Base-by-base conservation (phyloP, 495 filamentous ascomycete genomes). In the Halenospora varia region DNA sequence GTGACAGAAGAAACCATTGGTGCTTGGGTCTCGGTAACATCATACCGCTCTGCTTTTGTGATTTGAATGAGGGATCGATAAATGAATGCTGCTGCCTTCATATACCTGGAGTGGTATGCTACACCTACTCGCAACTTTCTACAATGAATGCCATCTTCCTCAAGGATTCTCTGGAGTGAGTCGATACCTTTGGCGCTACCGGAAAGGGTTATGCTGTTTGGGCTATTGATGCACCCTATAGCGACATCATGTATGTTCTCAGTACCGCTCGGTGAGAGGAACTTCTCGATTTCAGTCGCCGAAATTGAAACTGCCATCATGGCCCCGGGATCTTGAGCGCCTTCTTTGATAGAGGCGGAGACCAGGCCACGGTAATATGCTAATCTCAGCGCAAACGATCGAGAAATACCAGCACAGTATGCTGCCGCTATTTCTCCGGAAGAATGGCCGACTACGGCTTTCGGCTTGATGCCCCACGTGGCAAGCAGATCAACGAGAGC, bases 71-170 rank as follows among this genome's bases (percentile, higher is more conserved):
- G 29, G 4, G 29, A 4, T 35, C 13, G 6, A 35, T 35, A 35
- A 6, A 13, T 35, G 4, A 13, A 4, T 6, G 23, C 3, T 2
- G 56, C 74, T 73, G 19, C 63, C 69, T 45, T 73, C 76, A 87
- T 86, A 56, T 86, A 79, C 48, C 75, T 73, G 1, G 83, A 86
- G 60, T 88, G 85, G 57, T 83, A 88, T 2, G 83, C 84, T 17
- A 75, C 70, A 20, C 79, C 72, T n/a, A 87, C 81, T 10, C 70
- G 64, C 0, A 87, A 74, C 4, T 72, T 70, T 40, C 82, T 72
- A 46, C 67, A 71, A 61, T 84, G 84, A 17, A 78, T 51, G 11
- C 73, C 59, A 15, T 76, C 71, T 13, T 69, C 66, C 10, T 73
- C 62, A 47, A 80, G 68, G 0, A 70, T 65, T 22, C 66, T 57